Base-by-base conservation (phyloP, 2,329 filamentous ascomycete genomes). In the Leptographium lundbergii region DNA sequence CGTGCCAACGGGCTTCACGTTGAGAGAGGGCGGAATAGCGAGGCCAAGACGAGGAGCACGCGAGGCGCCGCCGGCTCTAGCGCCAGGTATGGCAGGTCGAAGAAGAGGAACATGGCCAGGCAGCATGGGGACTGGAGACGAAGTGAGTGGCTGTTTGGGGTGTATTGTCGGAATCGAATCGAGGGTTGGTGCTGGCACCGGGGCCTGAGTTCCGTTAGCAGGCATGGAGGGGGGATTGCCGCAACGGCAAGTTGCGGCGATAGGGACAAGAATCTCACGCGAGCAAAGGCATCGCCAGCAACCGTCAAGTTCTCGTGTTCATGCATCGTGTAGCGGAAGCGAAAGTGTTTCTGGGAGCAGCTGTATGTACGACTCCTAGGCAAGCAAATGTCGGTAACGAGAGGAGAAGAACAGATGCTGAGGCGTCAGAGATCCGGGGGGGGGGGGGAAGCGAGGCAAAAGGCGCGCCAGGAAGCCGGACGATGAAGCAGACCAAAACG, bases 1-100 rank as follows among this genome's bases (percentile, higher is more conserved):
- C 65, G 77, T 78, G 65, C 81, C 81, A 57, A 94, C 83, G 2
- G 91, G 85, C 71, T 91, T 89, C 62, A 79, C 86, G 73, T 84
- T 92, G 55, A 90, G 89, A 42, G 90, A 95, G 0, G 88, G 85
- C 45, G 92, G 92, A 60, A 97, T 97, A 53, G 91, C 89, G 59
- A 97, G 82, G 52, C 91, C 92, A 60, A 97, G 81, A 66, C 88
- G 85, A 32, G 90, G 90, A 57, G 87, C 79, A 63, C 87, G 80
- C 61, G 79, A 76, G 61, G 82, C 84, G 64, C 79, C 76, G 65
- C 77, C 79, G 63, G 79, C 79, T 66, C 84, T 80, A 64, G 77
- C 78, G 63, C 89, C 88, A 47, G 87, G 88, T 59, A 95, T 85
- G 62, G 90, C 89, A 58, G 90, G 88, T 62, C 90, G 87, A 59